These are phyloP conservation scores for Schizochytrium sp. DNA, from an alignment of 108 stramenopile species.

Conservation along the genomic window DNA sequence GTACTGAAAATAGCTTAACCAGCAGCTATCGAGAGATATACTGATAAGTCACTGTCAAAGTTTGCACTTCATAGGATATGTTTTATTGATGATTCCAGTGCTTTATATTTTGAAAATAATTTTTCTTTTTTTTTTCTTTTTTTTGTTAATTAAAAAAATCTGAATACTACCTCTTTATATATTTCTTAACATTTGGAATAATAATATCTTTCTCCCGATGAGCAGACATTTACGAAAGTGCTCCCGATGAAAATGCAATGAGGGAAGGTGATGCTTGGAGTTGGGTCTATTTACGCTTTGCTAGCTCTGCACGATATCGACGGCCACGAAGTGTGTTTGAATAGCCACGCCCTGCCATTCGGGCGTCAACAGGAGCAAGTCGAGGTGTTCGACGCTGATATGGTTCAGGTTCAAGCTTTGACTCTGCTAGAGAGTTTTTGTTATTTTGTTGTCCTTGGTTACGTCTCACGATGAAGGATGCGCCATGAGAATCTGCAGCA, in stretches of 20 bases:
- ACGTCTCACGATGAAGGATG: not conserved
- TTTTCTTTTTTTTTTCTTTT: no score
- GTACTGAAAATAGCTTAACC: no score
- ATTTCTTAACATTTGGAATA: no score
- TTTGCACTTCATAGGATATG: no score
- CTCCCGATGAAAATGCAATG: not conserved
- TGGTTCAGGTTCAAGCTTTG: not conserved
- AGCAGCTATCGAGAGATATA: no score
- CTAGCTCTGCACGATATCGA: not conserved
- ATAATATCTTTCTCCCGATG: not conserved
- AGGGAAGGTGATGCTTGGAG: no score
- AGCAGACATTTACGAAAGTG: not conserved
- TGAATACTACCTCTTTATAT: no score
- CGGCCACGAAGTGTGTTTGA: not conserved
- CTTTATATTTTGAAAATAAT: no score
- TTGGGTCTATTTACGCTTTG: not conserved
- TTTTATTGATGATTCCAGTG: no score
- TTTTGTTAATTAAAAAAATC: no score
- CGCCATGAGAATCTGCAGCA: not conserved
- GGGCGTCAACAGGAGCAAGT: slow-evolving; percentile 38
- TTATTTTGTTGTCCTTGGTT: not conserved
- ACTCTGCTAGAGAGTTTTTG: not conserved
- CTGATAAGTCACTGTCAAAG: no score
- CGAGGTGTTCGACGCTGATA: slow-evolving; percentile 51
- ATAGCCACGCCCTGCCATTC: slow-evolving; percentile 35